A percentile compares a stretch with the other conserved stretches of the same genome.
These are phyloP conservation scores for Geotrichum klebahnii DNA, from an alignment of 1,139 yeast species.

Conservation along the genomic window DNA sequence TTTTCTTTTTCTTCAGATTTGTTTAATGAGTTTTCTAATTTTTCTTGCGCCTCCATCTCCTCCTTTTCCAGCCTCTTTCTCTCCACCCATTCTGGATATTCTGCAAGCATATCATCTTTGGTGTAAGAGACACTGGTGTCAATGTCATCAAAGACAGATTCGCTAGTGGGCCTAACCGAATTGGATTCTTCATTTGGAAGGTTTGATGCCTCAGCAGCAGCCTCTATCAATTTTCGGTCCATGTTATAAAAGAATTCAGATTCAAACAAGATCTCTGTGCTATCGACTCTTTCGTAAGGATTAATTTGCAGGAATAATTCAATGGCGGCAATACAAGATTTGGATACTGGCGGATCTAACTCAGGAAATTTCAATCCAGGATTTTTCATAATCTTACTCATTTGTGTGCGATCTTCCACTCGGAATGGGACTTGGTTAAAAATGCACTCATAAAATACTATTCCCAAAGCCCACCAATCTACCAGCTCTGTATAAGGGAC, in stretches of 20 bases:
- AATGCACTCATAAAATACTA: conserved; percentile 74
- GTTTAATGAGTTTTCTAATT: no score
- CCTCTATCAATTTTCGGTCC: conserved; percentile 22
- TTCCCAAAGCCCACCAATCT: conserved; percentile 92
- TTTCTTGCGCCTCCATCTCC: no score
- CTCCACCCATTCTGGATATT: no score
- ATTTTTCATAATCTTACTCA: conserved; percentile 7
- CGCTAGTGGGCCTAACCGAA: neutral
- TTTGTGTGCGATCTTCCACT: conserved; percentile 43
- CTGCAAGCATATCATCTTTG: no score
- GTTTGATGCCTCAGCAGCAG: neutral
- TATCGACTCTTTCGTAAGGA: conserved; percentile 26
- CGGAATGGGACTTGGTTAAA: conserved; percentile 81
- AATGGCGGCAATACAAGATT: conserved; percentile 29
- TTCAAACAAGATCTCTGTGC: conserved; percentile 24
- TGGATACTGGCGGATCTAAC: conserved; percentile 28
- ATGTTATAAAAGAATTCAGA: conserved; percentile 27
- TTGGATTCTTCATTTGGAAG: neutral
- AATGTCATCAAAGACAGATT: conserved; percentile 3
- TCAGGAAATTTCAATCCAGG: conserved; percentile 22
- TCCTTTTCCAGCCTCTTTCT: no score
- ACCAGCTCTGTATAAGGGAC: conserved; percentile 67
- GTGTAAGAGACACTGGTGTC: no score
- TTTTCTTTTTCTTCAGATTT: no score
- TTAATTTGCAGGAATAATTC: conserved; percentile 25